A percentile compares a stretch with the other conserved stretches of the same genome.
These are phyloP conservation scores for Beverwykella pulmonaria DNA, from an alignment of 495 filamentous ascomycete genomes.

Conservation along the genomic window DNA sequence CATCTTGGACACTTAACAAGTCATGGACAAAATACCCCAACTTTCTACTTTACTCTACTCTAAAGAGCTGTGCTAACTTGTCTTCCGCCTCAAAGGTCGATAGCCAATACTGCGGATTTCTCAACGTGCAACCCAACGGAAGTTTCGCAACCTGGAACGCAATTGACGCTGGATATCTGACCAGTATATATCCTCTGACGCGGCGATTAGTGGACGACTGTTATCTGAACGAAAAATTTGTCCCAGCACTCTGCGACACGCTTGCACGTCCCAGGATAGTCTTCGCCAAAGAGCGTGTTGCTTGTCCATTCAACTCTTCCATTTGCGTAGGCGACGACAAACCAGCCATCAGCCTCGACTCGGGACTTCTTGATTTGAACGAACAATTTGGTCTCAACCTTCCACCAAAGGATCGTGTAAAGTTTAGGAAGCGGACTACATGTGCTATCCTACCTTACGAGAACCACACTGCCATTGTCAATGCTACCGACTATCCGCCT, in stretches of 20 bases:
- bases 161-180: not conserved
- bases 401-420: not conserved
- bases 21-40: too few relatives aligned
- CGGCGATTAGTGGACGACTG: not conserved
- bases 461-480: not conserved
- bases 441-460: slow-evolving; percentile 3
- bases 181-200: not conserved
- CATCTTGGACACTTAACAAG: too few relatives aligned
- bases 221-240: slow-evolving; percentile 2
- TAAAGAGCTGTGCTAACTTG: too few relatives aligned
- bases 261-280: not conserved
- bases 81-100: too few relatives aligned
- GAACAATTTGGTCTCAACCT: slow-evolving; percentile 19
- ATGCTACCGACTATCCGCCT: not conserved
- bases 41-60: too few relatives aligned
- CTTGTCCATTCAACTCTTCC: slow-evolving; percentile 4
- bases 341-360: slow-evolving; percentile 9
- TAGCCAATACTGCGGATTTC: slow-evolving; percentile 9
- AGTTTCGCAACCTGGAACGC: not conserved
- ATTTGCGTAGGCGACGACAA: not conserved
- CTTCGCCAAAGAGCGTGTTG: not conserved
- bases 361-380: slow-evolving; percentile 13
- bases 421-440: slow-evolving; percentile 5
- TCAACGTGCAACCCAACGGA: not conserved
- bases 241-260: not conserved